Conservation (phyloP, 768 basidiomycete species). For the Trichaptum fuscoviolaceum region DNA sequence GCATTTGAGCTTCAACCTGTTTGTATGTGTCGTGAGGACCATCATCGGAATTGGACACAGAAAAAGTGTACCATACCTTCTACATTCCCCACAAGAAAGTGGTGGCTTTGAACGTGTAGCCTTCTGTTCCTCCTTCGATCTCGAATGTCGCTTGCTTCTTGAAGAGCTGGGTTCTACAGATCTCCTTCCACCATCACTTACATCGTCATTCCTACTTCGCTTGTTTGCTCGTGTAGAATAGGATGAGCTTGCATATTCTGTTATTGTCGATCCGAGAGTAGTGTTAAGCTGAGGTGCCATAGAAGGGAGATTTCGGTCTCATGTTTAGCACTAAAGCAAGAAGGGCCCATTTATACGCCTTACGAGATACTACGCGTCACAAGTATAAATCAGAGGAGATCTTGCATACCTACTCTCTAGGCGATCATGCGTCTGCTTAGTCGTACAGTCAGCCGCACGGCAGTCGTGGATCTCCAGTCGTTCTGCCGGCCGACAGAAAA, state of each 20-base stretch:
- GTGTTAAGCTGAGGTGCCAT: not conserved
- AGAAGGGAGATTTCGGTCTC: not conserved
- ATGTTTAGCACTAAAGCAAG: not conserved
- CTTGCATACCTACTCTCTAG: not conserved
- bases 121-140: not conserved
- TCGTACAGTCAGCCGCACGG: not conserved
- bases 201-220: not conserved
- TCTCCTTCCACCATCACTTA: not conserved
- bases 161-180: not conserved
- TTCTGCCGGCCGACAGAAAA: not conserved
- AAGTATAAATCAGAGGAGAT: not conserved
- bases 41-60: not conserved
- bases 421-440: not conserved
- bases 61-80: slow-evolving; percentile 5
- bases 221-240: not conserved
- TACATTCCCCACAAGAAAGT: not conserved
- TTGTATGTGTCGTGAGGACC: not conserved
- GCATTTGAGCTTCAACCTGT: not conserved
- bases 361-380: not conserved
- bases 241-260: not conserved
- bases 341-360: not conserved
- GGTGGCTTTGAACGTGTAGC: not conserved
- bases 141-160: not conserved
- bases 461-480: not conserved
- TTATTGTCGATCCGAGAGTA: not conserved